Evolutionary conservation across 129 eudicot genomes (phyloP).

Genomic region (Kitagawia praeruptora): DNA sequence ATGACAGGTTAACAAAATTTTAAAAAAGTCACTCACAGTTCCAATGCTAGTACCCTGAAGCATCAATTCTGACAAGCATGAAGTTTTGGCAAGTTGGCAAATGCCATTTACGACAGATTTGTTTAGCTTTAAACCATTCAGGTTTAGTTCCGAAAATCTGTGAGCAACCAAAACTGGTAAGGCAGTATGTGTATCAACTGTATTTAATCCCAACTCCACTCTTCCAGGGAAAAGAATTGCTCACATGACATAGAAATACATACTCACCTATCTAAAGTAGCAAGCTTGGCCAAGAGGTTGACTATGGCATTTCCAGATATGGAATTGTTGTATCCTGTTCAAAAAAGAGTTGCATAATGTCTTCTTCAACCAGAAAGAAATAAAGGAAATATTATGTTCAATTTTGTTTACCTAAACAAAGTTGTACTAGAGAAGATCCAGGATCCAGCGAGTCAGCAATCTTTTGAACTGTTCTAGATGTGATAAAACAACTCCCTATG

Average conservation of each 20-base stretch:
- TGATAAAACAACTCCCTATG: conserved; percentile 65
- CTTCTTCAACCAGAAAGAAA: conserved; percentile 2
- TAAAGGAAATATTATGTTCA: background rate
- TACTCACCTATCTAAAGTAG: conserved; percentile 53
- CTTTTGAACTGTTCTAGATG: conserved; percentile 82
- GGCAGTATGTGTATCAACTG: background rate
- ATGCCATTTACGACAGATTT: conserved; percentile 65
- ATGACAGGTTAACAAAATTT: background rate
- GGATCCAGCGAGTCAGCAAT: conserved; percentile 64
- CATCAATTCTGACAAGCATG: conserved; percentile 67
- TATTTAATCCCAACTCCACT: background rate
- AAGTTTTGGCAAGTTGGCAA: conserved; percentile 56
- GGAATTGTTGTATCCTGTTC: conserved; percentile 72
- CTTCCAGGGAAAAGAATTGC: background rate
- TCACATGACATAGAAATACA: background rate
- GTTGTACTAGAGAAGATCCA: conserved; percentile 56
- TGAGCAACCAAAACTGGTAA: conserved; percentile 18
- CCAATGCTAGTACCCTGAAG: conserved; percentile 72
- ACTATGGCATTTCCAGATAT: conserved; percentile 56
- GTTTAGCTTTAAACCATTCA: conserved; percentile 66
- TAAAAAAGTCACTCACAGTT: conserved; percentile 38
- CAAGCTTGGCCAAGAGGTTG: conserved; percentile 58
- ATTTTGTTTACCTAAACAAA: conserved; percentile 48
- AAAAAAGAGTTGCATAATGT: conserved; percentile 13
- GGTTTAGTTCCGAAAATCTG: conserved; percentile 71